Evolutionary conservation across 257 asterid species (phyloP).

Genomic region (Gentiana straminea): DNA sequence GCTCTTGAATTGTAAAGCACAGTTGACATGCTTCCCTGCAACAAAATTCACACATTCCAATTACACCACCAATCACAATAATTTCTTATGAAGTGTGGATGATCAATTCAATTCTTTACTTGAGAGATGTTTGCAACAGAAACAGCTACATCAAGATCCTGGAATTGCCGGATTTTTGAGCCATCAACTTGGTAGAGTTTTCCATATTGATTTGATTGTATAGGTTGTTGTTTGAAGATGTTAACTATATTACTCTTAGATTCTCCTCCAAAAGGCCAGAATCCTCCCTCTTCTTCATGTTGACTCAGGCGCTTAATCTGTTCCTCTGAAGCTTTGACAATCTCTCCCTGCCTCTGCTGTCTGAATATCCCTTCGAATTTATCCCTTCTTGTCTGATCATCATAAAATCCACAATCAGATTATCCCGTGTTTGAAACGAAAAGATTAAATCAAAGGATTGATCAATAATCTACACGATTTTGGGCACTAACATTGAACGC

Average conservation of each 20-base stretch:
- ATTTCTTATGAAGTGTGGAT: too few species aligned
- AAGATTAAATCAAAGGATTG: too few species aligned
- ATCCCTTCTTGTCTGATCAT: constrained; percentile 27
- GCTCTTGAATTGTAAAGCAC: constrained; percentile 45
- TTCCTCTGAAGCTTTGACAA: constrained; percentile 48
- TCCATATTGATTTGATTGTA: constrained; percentile 41
- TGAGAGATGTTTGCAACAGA: constrained; percentile 37
- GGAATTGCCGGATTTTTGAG: constrained; percentile 20
- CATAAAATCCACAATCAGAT: neutral
- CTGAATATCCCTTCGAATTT: constrained; percentile 31
- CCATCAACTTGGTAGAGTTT: constrained; percentile 35
- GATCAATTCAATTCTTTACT: constrained; percentile 13
- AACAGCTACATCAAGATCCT: constrained; percentile 35
- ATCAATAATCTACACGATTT: too few species aligned
- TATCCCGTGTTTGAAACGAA: too few species aligned
- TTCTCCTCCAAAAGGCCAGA: constrained; percentile 61
- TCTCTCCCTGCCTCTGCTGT: constrained; percentile 32
- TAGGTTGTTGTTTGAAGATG: constrained; percentile 26
- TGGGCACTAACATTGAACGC: constrained; percentile 33
- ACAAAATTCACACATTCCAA: neutral
- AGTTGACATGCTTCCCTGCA: constrained; percentile 56
- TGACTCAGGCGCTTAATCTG: constrained; percentile 45
- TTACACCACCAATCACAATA: too few species aligned
- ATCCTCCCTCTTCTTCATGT: constrained; percentile 36
- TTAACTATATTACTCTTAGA: constrained; percentile 19